Evolutionary conservation across 1,284 basidiomycete species (phyloP).

Genomic region (Ustilago crameri): DNA sequence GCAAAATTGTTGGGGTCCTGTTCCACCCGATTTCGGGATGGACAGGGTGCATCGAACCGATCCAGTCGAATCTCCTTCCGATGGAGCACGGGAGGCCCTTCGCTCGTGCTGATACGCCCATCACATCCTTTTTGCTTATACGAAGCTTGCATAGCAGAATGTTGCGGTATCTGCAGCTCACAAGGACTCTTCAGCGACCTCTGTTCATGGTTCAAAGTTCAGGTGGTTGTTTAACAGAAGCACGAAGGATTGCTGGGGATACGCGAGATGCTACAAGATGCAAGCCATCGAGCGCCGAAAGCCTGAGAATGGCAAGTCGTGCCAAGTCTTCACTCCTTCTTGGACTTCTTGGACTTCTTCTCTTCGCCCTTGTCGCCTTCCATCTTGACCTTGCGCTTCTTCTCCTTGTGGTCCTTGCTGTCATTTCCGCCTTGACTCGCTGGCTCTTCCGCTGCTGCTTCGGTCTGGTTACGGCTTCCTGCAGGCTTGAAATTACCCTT

Average conservation of each 20-base stretch:
- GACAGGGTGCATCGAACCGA: not conserved
- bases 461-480: constrained; percentile 12
- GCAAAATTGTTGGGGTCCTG: constrained; percentile 7
- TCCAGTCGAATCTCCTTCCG: not conserved
- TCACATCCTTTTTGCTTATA: not conserved
- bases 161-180: no score
- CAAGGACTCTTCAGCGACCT: no score
- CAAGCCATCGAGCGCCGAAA: no score
- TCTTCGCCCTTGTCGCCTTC: constrained; percentile 24
- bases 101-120: not conserved
- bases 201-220: no score
- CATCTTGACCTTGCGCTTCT: constrained; percentile 42
- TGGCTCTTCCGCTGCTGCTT: constrained; percentile 9
- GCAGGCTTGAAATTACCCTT: constrained; percentile 38
- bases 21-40: constrained; percentile 9
- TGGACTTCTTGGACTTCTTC: constrained; percentile 44
- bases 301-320: no score
- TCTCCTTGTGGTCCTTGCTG: constrained; percentile 26
- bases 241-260: not conserved
- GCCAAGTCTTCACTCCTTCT: constrained; percentile 25
- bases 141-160: no score
- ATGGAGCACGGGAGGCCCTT: not conserved
- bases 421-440: constrained; percentile 11
- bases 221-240: no score
- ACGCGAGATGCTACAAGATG: not conserved